phyloP scores from a whole-genome alignment of 352 stramenopile species.

The Pythium diclinum region DNA sequence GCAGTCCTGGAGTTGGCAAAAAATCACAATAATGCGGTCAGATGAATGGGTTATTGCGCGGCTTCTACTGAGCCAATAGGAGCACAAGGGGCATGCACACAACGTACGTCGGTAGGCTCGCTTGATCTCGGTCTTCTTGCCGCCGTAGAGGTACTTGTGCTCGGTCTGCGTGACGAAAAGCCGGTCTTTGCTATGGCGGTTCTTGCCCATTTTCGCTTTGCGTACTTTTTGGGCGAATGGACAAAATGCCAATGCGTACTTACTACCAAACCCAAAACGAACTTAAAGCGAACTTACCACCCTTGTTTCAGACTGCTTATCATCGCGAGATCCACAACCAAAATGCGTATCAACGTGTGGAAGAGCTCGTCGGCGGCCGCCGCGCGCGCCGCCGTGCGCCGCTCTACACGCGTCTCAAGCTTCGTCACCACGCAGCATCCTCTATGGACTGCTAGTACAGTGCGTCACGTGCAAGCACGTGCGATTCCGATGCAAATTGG shows the following conservation, averaged over 20 bases:
- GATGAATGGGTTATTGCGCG: neutral
- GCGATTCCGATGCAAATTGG: conserved; percentile 17
- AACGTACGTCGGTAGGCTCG: conserved; percentile 72
- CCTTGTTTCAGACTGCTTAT: neutral
- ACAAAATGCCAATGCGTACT: conserved; percentile 10
- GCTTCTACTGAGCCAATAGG: neutral
- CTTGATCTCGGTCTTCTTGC: conserved; percentile 87
- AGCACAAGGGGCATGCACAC: neutral
- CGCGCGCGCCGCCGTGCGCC: conserved; percentile 6
- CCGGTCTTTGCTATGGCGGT: conserved; percentile 88
- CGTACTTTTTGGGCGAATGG: neutral
- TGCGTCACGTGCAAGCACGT: neutral
- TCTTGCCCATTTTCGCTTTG: conserved; percentile 79
- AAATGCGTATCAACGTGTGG: conserved; percentile 25
- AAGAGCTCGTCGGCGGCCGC: conserved; percentile 11
- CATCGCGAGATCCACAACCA: neutral
- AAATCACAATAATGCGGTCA: neutral
- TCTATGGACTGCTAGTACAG: neutral
- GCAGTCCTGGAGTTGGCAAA: conserved; percentile 57
- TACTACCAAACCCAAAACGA: neutral
- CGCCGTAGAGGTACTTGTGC: conserved; percentile 92
- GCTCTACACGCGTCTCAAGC: neutral
- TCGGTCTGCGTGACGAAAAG: conserved; percentile 89
- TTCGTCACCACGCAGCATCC: neutral
- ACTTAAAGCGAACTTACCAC: conserved; percentile 2